Percentiles rank a stretch among this genome's conserved stretches.
These are phyloP conservation scores for Penicillium griseofulvum DNA, from an alignment of 2,329 filamentous ascomycete genomes.

Conservation along the genomic window DNA sequence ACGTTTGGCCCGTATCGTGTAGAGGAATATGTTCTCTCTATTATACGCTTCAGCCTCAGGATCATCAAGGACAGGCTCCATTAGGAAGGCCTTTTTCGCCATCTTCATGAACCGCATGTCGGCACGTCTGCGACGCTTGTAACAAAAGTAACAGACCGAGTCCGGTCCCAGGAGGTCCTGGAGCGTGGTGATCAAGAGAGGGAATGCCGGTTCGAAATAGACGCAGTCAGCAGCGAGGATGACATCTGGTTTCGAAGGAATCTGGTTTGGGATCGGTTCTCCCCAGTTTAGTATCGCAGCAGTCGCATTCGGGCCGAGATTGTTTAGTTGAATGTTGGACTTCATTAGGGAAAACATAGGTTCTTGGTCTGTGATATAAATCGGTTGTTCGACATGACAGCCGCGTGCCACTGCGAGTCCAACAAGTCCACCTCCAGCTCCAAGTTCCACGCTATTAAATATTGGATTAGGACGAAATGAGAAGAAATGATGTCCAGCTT, in stretches of 20 bases:
- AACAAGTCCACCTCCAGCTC: conserved; percentile 86
- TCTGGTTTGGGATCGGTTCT: conserved; percentile 38
- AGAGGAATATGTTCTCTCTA: conserved; percentile 42
- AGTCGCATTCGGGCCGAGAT: conserved; percentile 60
- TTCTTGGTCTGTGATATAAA: conserved; percentile 82
- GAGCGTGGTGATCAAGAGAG: conserved; percentile 76
- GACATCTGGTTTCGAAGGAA: conserved; percentile 62
- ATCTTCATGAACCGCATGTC: conserved; percentile 73
- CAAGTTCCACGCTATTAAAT: conserved; percentile 72
- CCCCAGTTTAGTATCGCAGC: conserved; percentile 79
- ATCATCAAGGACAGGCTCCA: conserved; percentile 62
- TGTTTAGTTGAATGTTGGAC: conserved; percentile 81
- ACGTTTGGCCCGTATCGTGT: conserved; percentile 32
- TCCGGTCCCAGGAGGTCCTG: conserved; percentile 65
- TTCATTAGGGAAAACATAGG: conserved; percentile 84
- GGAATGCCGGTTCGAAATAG: conserved; percentile 95
- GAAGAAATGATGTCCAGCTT: neutral
- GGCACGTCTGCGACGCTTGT: conserved; percentile 85
- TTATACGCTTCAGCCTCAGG: conserved; percentile 33
- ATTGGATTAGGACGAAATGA: neutral
- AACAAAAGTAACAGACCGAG: conserved; percentile 81
- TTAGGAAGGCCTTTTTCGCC: conserved; percentile 64
- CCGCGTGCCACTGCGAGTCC: conserved; percentile 61
- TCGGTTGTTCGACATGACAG: conserved; percentile 51
- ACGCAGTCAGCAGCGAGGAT: conserved; percentile 96